A percentile compares a stretch with the other conserved stretches of the same genome.
These are phyloP conservation scores for Piper longum DNA, from an alignment of 164 flowering plant species.

Conservation along the genomic window DNA sequence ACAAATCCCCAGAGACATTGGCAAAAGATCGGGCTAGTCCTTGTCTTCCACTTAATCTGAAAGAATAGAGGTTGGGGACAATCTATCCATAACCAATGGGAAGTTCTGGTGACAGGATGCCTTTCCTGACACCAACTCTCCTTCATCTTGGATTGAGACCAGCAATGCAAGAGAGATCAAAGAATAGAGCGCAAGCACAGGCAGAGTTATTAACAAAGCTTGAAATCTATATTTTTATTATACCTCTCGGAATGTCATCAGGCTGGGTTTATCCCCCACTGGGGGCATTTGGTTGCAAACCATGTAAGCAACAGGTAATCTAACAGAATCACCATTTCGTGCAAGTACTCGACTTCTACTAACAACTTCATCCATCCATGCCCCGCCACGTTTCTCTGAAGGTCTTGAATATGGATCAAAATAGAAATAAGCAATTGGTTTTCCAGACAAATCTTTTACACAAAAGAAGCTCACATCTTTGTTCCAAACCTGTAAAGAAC, in stretches of 20 bases:
- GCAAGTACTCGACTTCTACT: conserved; percentile 69
- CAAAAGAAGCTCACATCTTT: conserved; percentile 70
- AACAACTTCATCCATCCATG: conserved; percentile 99
- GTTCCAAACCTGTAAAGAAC: conserved; percentile 78
- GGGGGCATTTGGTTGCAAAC: conserved; percentile 97
- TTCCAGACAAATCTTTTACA: conserved; percentile 69
- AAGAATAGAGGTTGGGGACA: too few relatives aligned
- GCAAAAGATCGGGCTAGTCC: too few relatives aligned
- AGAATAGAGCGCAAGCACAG: too few relatives aligned
- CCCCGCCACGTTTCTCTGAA: conserved; percentile 91
- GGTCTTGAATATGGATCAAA: conserved; percentile 98
- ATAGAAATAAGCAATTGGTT: conserved; percentile 83
- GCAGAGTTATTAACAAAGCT: too few relatives aligned
- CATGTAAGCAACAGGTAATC: conserved; percentile 94
- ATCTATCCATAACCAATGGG: too few relatives aligned
- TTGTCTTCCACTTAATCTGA: too few relatives aligned
- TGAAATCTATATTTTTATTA: too few relatives aligned
- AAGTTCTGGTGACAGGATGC: too few relatives aligned
- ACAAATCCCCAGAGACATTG: too few relatives aligned
- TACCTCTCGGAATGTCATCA: conserved; percentile 98
- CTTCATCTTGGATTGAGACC: too few relatives aligned
- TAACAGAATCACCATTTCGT: conserved; percentile 47
- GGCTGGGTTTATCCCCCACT: conserved; percentile 84
- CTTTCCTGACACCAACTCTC: too few relatives aligned
- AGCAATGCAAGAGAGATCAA: too few relatives aligned